Evolutionary conservation across 2,329 filamentous ascomycete species (phyloP), one percentile per base, ranked within the genome.

Genomic region (Acrocalymma vagum): DNA sequence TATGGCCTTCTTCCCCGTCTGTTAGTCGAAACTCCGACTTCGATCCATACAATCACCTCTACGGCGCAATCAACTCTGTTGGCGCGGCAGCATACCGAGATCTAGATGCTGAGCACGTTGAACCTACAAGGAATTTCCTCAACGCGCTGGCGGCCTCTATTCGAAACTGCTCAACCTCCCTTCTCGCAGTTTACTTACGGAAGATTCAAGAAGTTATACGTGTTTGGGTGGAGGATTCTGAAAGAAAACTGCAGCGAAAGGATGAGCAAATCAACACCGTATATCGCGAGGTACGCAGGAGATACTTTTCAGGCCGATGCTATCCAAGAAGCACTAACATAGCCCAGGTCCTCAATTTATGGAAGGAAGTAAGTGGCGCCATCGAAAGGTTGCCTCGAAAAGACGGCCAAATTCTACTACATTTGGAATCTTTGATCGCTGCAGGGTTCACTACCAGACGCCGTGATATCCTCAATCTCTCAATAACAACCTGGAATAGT

Each of bases 401-500:
- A 73, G 65, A 87, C 78, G 59, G 71, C 60, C 41, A 72, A 65
- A 45, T 79, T 74, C 55, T 88, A 72, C 48, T 83, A 69, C 65
- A 75, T 61, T 59, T 84, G 4, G 75, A 80, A 30, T 46, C 57
- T 5, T 60, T 85, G 6, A 64, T 85, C 8, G 68, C 74, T 20
- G 72, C 80, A 31, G 79, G 78, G 2, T 75, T 86, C 18, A 62
- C 73, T 15, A 84, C 80, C 29, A 72, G 72, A 5, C 76, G 80
- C 48, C 73, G 70, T 30, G 67, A 63, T 3, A 74, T 80, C 8
- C 74, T 77, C 9, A 80, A 80, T 29, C 62, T 62, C 3, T 78
- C 82, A 2, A 74, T 85, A 17, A 60, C 69, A 11, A 76, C 80
- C 47, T 96, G 90, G 90, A 92, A 91, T 53, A 63, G 70, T 0